Percentiles rank a stretch among this genome's conserved stretches.
phyloP scores from a whole-genome alignment of 192 early-diverging fungal species.

The Coemansia erecta region DNA sequence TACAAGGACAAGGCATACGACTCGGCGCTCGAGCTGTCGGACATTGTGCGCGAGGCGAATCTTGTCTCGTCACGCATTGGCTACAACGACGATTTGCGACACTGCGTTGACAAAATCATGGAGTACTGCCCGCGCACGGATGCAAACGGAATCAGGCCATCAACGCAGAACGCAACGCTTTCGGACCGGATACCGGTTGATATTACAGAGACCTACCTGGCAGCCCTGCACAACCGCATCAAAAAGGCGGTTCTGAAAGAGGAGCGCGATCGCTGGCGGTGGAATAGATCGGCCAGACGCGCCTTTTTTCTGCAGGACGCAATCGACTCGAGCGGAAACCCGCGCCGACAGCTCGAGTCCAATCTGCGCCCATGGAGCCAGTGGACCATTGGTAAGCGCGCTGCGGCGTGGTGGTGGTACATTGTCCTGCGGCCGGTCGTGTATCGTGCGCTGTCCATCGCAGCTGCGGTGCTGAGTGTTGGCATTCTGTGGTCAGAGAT shows the following conservation, averaged over 20 bases:
- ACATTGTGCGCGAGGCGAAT: constrained; percentile 47
- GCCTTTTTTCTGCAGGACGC: constrained; percentile 87
- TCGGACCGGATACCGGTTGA: constrained; percentile 48
- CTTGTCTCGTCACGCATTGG: constrained; percentile 33
- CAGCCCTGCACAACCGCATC: constrained; percentile 65
- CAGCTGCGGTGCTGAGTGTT: constrained; percentile 62
- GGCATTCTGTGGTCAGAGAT: constrained; percentile 92
- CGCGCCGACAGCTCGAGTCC: constrained; percentile 61
- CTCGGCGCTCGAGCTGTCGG: constrained; percentile 77
- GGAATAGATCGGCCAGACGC: constrained; percentile 66
- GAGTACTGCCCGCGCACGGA: constrained; percentile 50
- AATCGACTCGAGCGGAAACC: constrained; percentile 63
- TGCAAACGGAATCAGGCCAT: neutral
- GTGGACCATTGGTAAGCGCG: constrained; percentile 35
- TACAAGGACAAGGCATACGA: constrained; percentile 82
- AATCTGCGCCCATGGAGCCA: constrained; percentile 53
- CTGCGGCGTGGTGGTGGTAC: constrained; percentile 84
- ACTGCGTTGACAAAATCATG: constrained; percentile 63
- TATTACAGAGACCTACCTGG: constrained; percentile 66
- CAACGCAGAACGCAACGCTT: constrained; percentile 2
- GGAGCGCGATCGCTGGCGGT: constrained; percentile 78
- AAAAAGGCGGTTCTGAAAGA: constrained; percentile 67
- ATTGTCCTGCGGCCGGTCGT: constrained; percentile 66
- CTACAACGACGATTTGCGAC: constrained; percentile 55
- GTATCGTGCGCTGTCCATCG: constrained; percentile 58